These are phyloP conservation scores for Elsinoe batatas DNA, from an alignment of 2,329 filamentous ascomycete species.

Conservation along the genomic window DNA sequence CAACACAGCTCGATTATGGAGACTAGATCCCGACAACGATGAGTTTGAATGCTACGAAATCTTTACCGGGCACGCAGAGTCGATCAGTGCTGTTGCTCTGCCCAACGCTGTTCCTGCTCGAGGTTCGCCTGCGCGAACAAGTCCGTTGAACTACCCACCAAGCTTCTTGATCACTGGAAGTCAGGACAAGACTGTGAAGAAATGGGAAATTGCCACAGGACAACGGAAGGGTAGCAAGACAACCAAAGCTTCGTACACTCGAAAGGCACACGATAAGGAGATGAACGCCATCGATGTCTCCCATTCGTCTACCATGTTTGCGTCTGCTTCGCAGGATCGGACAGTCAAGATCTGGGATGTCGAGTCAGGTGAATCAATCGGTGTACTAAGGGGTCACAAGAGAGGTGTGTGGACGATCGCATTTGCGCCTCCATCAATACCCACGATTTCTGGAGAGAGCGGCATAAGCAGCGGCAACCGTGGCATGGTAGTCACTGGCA, in stretches of 20 bases:
- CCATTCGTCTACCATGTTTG: slow-evolving; percentile 67
- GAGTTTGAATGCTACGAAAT: slow-evolving; percentile 71
- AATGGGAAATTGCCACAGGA: slow-evolving; percentile 63
- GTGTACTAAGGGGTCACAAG: slow-evolving; percentile 84
- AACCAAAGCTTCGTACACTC: slow-evolving; percentile 59
- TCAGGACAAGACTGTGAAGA: slow-evolving; percentile 90
- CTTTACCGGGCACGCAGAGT: slow-evolving; percentile 89
- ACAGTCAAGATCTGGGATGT: slow-evolving; percentile 95
- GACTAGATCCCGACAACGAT: slow-evolving; percentile 63
- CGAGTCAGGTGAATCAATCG: slow-evolving; percentile 80
- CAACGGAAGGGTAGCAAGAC: slow-evolving; percentile 34
- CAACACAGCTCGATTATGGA: slow-evolving; percentile 86
- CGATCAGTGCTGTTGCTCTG: slow-evolving; percentile 78
- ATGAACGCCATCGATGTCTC: slow-evolving; percentile 84
- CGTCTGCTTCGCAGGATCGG: slow-evolving; percentile 91
- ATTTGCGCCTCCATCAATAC: slow-evolving; percentile 72
- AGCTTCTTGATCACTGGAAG: slow-evolving; percentile 82
- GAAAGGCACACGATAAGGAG: slow-evolving; percentile 96
- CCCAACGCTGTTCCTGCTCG: slow-evolving; percentile 59
- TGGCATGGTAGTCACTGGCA: slow-evolving; percentile 79
- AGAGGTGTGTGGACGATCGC: slow-evolving; percentile 93
- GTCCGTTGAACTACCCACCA: slow-evolving; percentile 71
- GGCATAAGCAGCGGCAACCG: slow-evolving; percentile 54
- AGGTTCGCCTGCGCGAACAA: slow-evolving; percentile 58
- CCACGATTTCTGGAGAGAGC: slow-evolving; percentile 60